Evolutionary conservation across 768 basidiomycete genomes (phyloP), one percentile per base, ranked within the genome.

Genomic region (Mycena maculata): DNA sequence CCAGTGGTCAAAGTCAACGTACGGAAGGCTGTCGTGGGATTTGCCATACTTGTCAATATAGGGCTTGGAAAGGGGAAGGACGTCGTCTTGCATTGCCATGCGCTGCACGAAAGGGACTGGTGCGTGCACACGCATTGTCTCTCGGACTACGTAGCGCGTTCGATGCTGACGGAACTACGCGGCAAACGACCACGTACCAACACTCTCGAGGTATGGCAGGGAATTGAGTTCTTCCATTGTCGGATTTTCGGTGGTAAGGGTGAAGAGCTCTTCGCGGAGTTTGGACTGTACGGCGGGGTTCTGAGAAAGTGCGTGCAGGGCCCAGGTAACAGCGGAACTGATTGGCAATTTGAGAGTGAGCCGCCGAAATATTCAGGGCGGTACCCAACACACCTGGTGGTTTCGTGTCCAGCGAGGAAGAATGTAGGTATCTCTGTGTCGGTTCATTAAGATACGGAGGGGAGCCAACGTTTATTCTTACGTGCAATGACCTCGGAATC

Each of bases 31-130:
- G 56, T 85, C 71, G 27, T 81, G 76, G 10, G 80, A 47, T 23
- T 76, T 76, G 1, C 88, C 87, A 22, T 83, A 65, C 56, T 64
- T 75, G 63, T 86, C n/a, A n/a, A n/a, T n/a, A n/a, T n/a, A n/a
- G n/a, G n/a, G n/a, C n/a, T n/a, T n/a, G n/a, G n/a, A n/a, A 86
- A 90, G 75, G 0, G 89, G 89, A 16, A 90, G 62, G 3, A 87
- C 71, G 55, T 89, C 88, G 61, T 90, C 87, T 60, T 83, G 80
- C 45, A 77, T 79, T 0, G 88, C 86, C 1, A 81, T 73, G 12
- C 88, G 78, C 7, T 81, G 61, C 0, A 83, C 83, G n/a, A 68
- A 68, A 0, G 83, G 75, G 4, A 90, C 84, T 0, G 89, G 88
- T 0, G 88, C 57, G 66, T 90, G 81, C 0, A 89, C 52, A 0